phyloP scores from a whole-genome alignment of 805 yeast genomes.

The Komagataella mondaviorum region DNA sequence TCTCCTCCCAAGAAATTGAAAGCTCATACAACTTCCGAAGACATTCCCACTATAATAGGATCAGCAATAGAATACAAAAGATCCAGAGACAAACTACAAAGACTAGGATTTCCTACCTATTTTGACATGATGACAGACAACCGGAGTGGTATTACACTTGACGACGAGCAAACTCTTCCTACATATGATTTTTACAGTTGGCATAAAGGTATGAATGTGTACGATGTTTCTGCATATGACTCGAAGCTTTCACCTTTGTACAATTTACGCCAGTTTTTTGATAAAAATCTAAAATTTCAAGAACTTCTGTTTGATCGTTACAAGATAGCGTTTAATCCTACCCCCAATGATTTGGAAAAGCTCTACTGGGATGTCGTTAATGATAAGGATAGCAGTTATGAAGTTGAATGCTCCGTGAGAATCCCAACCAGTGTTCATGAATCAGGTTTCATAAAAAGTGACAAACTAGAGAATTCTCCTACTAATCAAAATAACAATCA shows the following conservation, averaged over 20 bases:
- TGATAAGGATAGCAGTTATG: constrained; percentile 15
- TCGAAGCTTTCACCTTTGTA: constrained; percentile 34
- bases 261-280: constrained; percentile 44
- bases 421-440: constrained; percentile 24
- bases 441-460: constrained; percentile 19
- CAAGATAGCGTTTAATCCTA: neutral
- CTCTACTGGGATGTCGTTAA: constrained; percentile 28
- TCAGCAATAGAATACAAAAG: constrained; percentile 27
- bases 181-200: constrained; percentile 29
- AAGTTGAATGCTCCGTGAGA: constrained; percentile 21
- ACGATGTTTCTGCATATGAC: constrained; percentile 24
- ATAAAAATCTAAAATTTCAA: constrained; percentile 34
- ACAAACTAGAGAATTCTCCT: constrained; percentile 2
- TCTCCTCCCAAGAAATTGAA: constrained; percentile 1
- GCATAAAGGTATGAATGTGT: constrained; percentile 23
- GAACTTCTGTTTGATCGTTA: constrained; percentile 10
- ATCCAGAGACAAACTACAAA: constrained; percentile 9
- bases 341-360: constrained; percentile 16
- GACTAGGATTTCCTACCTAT: constrained; percentile 37
- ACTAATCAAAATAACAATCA: neutral
- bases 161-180: constrained; percentile 20
- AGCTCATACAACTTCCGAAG: neutral
- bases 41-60: constrained; percentile 27
- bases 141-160: constrained; percentile 22
- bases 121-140: constrained; percentile 34